A percentile compares a stretch with the other conserved stretches of the same genome.
phyloP scores from a whole-genome alignment of 2,329 filamentous ascomycete genomes.

The Aphanocladium album region DNA sequence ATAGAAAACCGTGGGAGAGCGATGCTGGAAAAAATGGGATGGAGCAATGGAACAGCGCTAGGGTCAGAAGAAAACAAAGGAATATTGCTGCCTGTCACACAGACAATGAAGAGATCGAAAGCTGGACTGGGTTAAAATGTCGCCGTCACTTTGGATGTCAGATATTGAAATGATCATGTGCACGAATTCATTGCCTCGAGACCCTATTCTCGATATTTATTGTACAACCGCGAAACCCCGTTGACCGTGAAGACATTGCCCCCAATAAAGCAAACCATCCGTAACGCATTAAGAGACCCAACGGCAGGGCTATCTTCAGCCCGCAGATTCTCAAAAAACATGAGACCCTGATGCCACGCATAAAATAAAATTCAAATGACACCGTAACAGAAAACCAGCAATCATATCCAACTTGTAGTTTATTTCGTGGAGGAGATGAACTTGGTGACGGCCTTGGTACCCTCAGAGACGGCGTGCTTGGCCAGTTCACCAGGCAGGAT shows the following conservation, averaged over 20 bases:
- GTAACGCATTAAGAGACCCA: conserved; percentile 68
- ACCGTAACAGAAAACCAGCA: conserved; percentile 57
- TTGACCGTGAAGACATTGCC: conserved; percentile 67
- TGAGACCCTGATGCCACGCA: conserved; percentile 56
- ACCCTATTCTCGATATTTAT: conserved; percentile 61
- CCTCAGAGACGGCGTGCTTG: conserved; percentile 99
- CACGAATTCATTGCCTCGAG: conserved; percentile 59
- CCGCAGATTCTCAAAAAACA: conserved; percentile 47
- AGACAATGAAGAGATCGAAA: conserved; percentile 81
- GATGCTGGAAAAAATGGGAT: conserved; percentile 97
- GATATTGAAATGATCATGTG: conserved; percentile 42
- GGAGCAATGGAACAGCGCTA: conserved; percentile 79
- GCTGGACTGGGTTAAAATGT: conserved; percentile 65
- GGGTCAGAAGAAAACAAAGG: conserved; percentile 81
- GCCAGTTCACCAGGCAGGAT: conserved; percentile 98
- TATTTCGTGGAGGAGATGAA: conserved; percentile 99
- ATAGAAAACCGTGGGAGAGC: conserved; percentile 75
- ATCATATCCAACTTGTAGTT: conserved; percentile 39
- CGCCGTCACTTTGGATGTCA: conserved; percentile 15
- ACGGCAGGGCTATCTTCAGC: conserved; percentile 24
- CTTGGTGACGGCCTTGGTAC: conserved; percentile 99
- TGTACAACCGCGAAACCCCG: conserved; percentile 69
- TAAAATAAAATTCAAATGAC: conserved; percentile 34
- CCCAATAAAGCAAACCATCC: conserved; percentile 63
- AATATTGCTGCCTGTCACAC: conserved; percentile 77